Percentiles rank a stretch among this genome's conserved stretches.
These are phyloP conservation scores for Cordyceps militaris DNA, from an alignment of 2,329 filamentous ascomycete genomes.

Conservation along the genomic window DNA sequence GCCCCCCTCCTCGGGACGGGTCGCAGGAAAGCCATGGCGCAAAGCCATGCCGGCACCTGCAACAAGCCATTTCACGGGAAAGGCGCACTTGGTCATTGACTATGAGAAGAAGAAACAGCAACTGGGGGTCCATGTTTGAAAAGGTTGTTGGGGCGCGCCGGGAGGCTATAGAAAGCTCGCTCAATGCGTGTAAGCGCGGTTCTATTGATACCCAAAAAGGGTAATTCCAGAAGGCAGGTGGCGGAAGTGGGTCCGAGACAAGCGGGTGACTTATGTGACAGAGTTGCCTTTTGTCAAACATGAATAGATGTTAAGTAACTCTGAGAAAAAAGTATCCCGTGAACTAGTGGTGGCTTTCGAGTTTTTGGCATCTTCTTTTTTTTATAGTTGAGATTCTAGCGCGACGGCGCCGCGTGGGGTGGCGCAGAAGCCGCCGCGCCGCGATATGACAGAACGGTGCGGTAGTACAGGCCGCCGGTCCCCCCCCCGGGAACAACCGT, in stretches of 20 bases:
- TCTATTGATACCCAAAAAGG: slow-evolving; percentile 31
- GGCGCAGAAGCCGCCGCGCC: neutral
- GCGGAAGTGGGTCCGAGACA: slow-evolving; percentile 5
- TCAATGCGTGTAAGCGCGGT: slow-evolving; percentile 14
- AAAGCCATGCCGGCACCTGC: neutral
- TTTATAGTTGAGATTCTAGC: neutral
- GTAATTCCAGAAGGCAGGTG: slow-evolving; percentile 14
- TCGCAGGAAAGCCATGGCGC: too few species aligned
- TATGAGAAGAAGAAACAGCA: too few species aligned
- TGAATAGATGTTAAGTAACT: neutral
- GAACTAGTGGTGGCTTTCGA: neutral
- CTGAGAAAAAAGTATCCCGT: neutral
- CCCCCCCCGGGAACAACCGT: neutral
- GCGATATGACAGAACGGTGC: neutral
- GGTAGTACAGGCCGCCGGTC: too few species aligned
- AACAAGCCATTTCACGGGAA: too few species aligned
- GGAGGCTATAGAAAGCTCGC: neutral
- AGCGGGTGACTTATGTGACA: too few species aligned
- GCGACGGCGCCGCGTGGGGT: too few species aligned
- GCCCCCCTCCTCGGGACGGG: too few species aligned
- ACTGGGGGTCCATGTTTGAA: too few species aligned
- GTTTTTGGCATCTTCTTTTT: neutral
- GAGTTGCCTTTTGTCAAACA: neutral
- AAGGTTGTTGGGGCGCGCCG: too few species aligned
- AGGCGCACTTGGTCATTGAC: too few species aligned